Evolutionary conservation across 1,284 basidiomycete species (phyloP).

Genomic region (Inonotus obliquus): DNA sequence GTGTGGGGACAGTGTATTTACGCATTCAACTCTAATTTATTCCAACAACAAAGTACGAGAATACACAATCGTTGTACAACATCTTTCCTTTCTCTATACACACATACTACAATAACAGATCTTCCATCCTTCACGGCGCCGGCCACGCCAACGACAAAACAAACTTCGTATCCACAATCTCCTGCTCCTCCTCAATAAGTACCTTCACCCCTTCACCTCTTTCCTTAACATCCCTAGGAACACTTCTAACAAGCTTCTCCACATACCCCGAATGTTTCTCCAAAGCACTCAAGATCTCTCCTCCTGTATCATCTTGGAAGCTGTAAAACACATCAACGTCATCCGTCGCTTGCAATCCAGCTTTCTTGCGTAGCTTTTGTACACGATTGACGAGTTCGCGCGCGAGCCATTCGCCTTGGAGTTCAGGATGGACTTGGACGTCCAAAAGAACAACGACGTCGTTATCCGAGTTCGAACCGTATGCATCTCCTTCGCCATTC

Average conservation of each 20-base stretch:
- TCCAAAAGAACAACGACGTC: slow-evolving; percentile 95
- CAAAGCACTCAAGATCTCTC: slow-evolving; percentile 71
- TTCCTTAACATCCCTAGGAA: slow-evolving; percentile 59
- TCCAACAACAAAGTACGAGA: slow-evolving; percentile 7
- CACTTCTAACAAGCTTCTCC: slow-evolving; percentile 69
- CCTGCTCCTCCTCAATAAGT: slow-evolving; percentile 83
- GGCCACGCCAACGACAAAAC: slow-evolving; percentile 56
- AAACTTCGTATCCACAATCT: slow-evolving; percentile 83
- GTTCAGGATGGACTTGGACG: slow-evolving; percentile 80
- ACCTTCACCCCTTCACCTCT: slow-evolving; percentile 44
- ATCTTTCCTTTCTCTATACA: slow-evolving; percentile 18
- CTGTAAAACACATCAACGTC: slow-evolving; percentile 88
- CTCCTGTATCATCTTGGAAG: slow-evolving; percentile 69
- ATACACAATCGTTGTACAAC: slow-evolving; percentile 17
- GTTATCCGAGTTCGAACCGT: slow-evolving; percentile 87
- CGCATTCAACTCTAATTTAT: slow-evolving; percentile 12
- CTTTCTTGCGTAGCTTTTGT: slow-evolving; percentile 95
- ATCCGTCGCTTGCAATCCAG: slow-evolving; percentile 91
- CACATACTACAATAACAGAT: background rate
- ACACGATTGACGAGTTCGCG: slow-evolving; percentile 92
- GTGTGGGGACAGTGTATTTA: too few species aligned
- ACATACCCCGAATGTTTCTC: slow-evolving; percentile 69
- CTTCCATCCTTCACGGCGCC: too few species aligned
- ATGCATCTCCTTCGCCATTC: slow-evolving; percentile 45
- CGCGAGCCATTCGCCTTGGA: slow-evolving; percentile 85